Base-by-base conservation (phyloP, 139 green algal species). In the Prasinococcaceae sp. region DNA sequence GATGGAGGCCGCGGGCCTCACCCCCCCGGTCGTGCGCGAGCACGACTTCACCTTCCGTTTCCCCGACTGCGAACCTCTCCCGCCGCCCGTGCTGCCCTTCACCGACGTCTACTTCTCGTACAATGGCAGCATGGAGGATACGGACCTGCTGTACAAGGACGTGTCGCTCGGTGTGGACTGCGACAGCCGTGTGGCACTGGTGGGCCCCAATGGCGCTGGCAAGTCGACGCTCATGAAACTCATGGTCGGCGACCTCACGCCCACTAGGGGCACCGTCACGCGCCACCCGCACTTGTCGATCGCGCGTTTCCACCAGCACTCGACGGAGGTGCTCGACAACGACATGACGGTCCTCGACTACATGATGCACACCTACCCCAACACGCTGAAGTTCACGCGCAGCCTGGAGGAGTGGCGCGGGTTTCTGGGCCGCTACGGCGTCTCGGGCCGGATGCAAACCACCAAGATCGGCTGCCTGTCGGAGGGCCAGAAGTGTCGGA, bases 221-320 rank as follows among this genome's bases (percentile, higher is more conserved):
- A 98, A 98, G 76, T 93, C 80, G 0, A 98, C 89, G 30, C 70
- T 98, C 33, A 71, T 98, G 19, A 98, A 98, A 75, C 77, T 98
- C 26, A 95, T 98, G 90, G 75, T 79, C 33, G 89, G 89, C 26
- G 69, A 84, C 1, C 60, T 97, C 28, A 80, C 87, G 29, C 76
- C 86, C 16, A 58, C 83, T 22, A 82, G 90, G 33, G 89, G 89
- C 50, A 89, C 82, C 61, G 85, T 97, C 14, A 89, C 86, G 20
- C 66, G 89, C 22, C 88, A 97, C 73, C 92, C 85, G 67, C 84
- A 96, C 69, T 72, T 97, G 39, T 67, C 67, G 33, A 94, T 97
- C 33, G 88, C 77, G 27, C 68, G 78, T 45, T 94, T 92, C 61
- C 79, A 88, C 60, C 79, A 81, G 64, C 61, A 72, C 49, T 59